phyloP scores from a whole-genome alignment of 495 filamentous ascomycete species.

The Penicillium diatomitis region DNA sequence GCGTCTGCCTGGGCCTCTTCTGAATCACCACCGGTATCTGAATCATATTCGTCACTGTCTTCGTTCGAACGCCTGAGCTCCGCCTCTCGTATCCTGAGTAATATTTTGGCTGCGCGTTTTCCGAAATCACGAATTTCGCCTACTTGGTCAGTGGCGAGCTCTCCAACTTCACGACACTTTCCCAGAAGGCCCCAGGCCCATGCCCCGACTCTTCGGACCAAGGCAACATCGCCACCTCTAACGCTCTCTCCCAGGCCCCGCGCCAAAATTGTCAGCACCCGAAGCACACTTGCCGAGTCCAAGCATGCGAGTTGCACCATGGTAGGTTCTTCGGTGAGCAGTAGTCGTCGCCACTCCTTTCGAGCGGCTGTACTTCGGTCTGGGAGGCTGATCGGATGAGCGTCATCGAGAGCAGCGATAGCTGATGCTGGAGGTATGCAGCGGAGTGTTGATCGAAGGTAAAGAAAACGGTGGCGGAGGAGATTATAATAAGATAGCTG shows the following conservation, averaged over 20 bases:
- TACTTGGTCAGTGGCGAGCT: constrained; percentile 42
- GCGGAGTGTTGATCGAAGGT: constrained; percentile 50
- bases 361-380: constrained; percentile 29
- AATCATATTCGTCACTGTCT: constrained; percentile 16
- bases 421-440: constrained; percentile 40
- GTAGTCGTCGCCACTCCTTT: constrained; percentile 41
- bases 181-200: constrained; percentile 45
- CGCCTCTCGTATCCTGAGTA: constrained; percentile 35
- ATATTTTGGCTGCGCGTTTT: constrained; percentile 37
- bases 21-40: constrained; percentile 17
- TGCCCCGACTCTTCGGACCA: constrained; percentile 39
- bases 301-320: constrained; percentile 62
- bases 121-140: constrained; percentile 40
- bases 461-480: constrained; percentile 49
- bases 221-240: constrained; percentile 29
- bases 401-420: constrained; percentile 41
- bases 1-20: not conserved
- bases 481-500: constrained; percentile 54
- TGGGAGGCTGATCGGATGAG: constrained; percentile 49
- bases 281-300: constrained; percentile 50
- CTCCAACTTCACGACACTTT: constrained; percentile 38
- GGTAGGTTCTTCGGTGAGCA: constrained; percentile 49
- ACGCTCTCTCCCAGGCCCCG: constrained; percentile 34
- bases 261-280: constrained; percentile 36
- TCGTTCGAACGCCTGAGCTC: constrained; percentile 15